Base-by-base conservation (phyloP, 306 rosid species). In the Begonia loranthoides region DNA sequence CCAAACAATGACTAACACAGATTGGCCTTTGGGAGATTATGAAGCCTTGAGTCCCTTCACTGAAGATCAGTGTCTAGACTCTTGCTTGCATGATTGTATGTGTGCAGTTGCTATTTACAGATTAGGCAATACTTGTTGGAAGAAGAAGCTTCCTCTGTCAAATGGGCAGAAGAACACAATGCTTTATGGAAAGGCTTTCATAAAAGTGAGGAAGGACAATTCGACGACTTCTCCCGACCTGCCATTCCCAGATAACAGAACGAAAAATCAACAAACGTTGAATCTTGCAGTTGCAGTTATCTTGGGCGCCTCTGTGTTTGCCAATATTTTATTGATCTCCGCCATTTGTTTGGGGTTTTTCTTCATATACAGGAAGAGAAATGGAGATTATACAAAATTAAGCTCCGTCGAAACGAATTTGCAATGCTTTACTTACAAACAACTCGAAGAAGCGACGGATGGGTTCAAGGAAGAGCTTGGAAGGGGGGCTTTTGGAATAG, bases 61-160 rank as follows among this genome's bases (percentile, higher is more conserved):
- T 51, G 70, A 63, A 51, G 78, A 83, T 0, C 0, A 6, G 3
- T 75, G 83, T 63, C 52, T 0, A 16, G 15, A 40, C 5, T 43
- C 78, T 13, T 82, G 86, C 45, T 52, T 67, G 65, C 62, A 50
- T 1, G 69, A 72, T 49, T 66, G 67, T 51, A n/a, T 66, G 16
- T 66, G 71, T 21, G 53, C 54, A 9, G 41, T 49, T 24, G 60
- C 62, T n/a, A 3, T 59, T 50, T 51, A 9, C 34, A 17, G 49
- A 12, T 12, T 3, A 1, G 52, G 2, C 4, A 2, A 1, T 10
- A 13, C 4, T 1, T 70, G 67, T 45, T 59, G 41, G 55, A 60
- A 65, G 64, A 65, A 65, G 64, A 56, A 19, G 46, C 12, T 60
- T 1, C 71, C 60, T 3, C 57, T 64, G 12, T 55, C 56, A 3